phyloP scores from a whole-genome alignment of 2,329 filamentous ascomycete genomes.

The Sarocladiaceae sp. region DNA sequence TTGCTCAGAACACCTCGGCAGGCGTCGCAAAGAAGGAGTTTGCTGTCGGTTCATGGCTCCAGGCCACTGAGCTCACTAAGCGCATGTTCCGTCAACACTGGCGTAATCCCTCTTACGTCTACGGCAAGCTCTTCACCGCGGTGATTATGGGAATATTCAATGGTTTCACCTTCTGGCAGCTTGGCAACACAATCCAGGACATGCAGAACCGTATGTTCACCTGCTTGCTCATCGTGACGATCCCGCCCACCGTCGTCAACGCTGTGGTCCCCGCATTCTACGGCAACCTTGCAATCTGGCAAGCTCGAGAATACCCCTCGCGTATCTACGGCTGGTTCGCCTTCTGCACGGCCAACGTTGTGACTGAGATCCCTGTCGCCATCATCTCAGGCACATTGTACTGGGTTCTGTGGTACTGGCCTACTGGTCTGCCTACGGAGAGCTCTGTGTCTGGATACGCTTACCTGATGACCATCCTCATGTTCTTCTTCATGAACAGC shows the following conservation, averaged over 20 bases:
- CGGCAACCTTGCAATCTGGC: slow-evolving; percentile 65
- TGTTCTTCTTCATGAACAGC: slow-evolving; percentile 66
- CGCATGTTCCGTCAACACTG: slow-evolving; percentile 68
- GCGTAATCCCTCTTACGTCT: slow-evolving; percentile 70
- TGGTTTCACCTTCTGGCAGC: slow-evolving; percentile 70
- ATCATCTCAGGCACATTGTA: slow-evolving; percentile 61
- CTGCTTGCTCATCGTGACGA: slow-evolving; percentile 55
- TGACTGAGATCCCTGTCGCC: slow-evolving; percentile 66
- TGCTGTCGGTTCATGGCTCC: slow-evolving; percentile 56
- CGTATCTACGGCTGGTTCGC: slow-evolving; percentile 74
- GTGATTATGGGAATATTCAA: slow-evolving; percentile 72
- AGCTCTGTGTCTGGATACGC: slow-evolving; percentile 64
- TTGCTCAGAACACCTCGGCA: slow-evolving; percentile 8
- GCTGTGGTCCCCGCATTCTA: slow-evolving; percentile 73
- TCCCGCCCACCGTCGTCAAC: slow-evolving; percentile 68
- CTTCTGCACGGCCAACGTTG: slow-evolving; percentile 66
- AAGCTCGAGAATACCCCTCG: slow-evolving; percentile 64
- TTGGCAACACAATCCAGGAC: slow-evolving; percentile 58
- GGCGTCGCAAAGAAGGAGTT: slow-evolving; percentile 44
- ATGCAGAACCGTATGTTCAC: slow-evolving; percentile 78
- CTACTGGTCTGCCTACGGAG: slow-evolving; percentile 62
- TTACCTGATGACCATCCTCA: slow-evolving; percentile 72
- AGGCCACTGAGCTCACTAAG: slow-evolving; percentile 61
- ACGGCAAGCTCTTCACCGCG: slow-evolving; percentile 67
- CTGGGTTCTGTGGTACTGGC: slow-evolving; percentile 72